Evolutionary conservation across 2,329 filamentous ascomycete genomes (phyloP), one percentile per base, ranked within the genome.

Genomic region (Arthrinium phaeospermum): DNA sequence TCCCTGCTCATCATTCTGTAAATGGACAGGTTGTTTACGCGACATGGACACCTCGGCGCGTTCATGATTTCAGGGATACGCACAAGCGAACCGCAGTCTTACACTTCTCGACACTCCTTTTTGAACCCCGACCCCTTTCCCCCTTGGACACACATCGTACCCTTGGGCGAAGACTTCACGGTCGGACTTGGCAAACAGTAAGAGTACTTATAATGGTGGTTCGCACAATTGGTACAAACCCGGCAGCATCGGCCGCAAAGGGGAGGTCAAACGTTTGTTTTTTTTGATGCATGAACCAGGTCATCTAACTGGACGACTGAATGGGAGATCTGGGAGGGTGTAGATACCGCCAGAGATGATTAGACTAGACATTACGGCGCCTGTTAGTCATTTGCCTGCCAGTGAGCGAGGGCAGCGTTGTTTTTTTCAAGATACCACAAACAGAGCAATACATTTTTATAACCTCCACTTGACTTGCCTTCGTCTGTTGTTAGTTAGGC

Each of bases 1-100:
- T 76, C 78, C 69, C 71, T 79, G 22, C 70, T 79, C 71, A 72
- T 77, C 67, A 30, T 71, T 30, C 72, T 80, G 71, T 80, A 79
- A 74, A 77, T 27, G 24, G 22, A 76, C 77, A 76, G 75, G 77
- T 79, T 75, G 71, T 72, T 41, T 64, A 64, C n/a, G 34, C 57
- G 57, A 41, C 57, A 64, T 41, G 57, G 41, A 41, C 22, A 34
- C 49, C 49, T 24, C 22, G 57, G 34, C 57, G 57, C 34, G 16
- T 41, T 64, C 34, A 41, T 51, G 49, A 27, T 64, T 64, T 64
- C 34, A 14, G 34, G 34, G 34, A 41, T 64, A 64, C 34, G 57
- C 57, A 41, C 30, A 22, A 37, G 34, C 57, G 57, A 64, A 41
- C 57, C 34, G 22, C 57, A 64, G 34, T 41, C 34, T 64, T 41